Evolutionary conservation across 345 rosid genomes (phyloP).

Genomic region (Hibiscus syriacus): DNA sequence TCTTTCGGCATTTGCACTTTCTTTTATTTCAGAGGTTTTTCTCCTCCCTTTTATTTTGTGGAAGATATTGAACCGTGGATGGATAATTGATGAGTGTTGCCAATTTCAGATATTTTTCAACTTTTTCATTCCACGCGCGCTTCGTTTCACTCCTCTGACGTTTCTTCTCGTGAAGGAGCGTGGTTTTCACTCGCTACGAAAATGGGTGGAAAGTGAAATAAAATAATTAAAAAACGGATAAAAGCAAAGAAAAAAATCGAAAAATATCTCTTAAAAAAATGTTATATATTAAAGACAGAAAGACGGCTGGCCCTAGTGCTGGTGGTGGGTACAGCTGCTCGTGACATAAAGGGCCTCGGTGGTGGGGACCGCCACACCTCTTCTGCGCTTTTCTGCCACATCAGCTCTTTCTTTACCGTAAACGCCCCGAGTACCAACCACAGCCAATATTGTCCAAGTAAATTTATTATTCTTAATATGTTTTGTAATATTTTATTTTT

Average conservation of each 20-base stretch:
- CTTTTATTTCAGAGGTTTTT: neutral
- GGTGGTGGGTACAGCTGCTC: neutral
- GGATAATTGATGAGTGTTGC: too few relatives aligned
- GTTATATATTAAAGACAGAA: conserved; percentile 13
- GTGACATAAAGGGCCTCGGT: neutral
- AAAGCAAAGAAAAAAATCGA: too few relatives aligned
- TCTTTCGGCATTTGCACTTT: neutral
- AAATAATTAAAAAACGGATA: neutral
- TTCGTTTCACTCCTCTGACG: neutral
- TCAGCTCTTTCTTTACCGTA: conserved; percentile 17
- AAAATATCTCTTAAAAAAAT: too few relatives aligned
- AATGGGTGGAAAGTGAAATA: neutral
- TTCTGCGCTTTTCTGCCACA: conserved; percentile 23
- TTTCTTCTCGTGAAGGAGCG: neutral
- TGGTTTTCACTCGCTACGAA: neutral
- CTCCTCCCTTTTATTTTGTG: conserved; percentile 11
- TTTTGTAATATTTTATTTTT: neutral
- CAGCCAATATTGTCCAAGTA: neutral
- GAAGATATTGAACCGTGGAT: conserved; percentile 17
- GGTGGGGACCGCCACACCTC: conserved; percentile 15
- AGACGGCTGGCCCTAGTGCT: conserved; percentile 14
- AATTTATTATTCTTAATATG: neutral
- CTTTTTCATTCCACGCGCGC: conserved; percentile 6
- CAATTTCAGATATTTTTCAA: conserved; percentile 7
- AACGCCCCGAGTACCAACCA: conserved; percentile 6